Conservation (phyloP, 371 early-diverging fungal species). For the Rhizopus sp. region DNA sequence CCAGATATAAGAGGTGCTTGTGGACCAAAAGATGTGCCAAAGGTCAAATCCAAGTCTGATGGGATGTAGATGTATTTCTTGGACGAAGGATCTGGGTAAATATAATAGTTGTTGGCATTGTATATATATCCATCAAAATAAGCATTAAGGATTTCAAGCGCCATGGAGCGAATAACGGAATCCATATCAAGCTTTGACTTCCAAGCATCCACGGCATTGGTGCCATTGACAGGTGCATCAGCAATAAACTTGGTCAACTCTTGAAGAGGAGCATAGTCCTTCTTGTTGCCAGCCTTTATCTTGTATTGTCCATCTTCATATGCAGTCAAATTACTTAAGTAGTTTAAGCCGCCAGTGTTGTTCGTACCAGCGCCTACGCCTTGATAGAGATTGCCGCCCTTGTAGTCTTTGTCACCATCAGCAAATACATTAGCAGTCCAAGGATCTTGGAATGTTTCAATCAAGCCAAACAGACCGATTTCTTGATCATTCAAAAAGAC, state of each 20-base stretch:
- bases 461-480: constrained; percentile 34
- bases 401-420: constrained; percentile 26
- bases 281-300: constrained; percentile 25
- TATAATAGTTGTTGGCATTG: constrained; percentile 29
- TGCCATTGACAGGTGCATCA: constrained; percentile 6
- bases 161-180: constrained; percentile 26
- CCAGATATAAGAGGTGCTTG: constrained; percentile 15
- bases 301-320: constrained; percentile 31
- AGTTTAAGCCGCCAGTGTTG: constrained; percentile 20
- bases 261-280: constrained; percentile 15
- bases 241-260: constrained; percentile 32
- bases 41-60: constrained; percentile 30
- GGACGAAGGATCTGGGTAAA: constrained; percentile 21
- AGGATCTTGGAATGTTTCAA: constrained; percentile 39
- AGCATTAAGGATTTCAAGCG: constrained; percentile 35
- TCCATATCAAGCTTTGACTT: constrained; percentile 20
- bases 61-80: constrained; percentile 28
- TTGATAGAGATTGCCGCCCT: constrained; percentile 35
- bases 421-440: constrained; percentile 37
- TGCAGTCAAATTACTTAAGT: constrained; percentile 13
- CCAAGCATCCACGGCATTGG: constrained; percentile 25
- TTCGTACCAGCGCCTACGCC: constrained; percentile 4
- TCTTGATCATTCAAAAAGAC: constrained; percentile 33
- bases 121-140: constrained; percentile 34
- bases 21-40: constrained; percentile 19